phyloP scores from a whole-genome alignment of 2,329 filamentous ascomycete genomes.

The Fusarium sp. region DNA sequence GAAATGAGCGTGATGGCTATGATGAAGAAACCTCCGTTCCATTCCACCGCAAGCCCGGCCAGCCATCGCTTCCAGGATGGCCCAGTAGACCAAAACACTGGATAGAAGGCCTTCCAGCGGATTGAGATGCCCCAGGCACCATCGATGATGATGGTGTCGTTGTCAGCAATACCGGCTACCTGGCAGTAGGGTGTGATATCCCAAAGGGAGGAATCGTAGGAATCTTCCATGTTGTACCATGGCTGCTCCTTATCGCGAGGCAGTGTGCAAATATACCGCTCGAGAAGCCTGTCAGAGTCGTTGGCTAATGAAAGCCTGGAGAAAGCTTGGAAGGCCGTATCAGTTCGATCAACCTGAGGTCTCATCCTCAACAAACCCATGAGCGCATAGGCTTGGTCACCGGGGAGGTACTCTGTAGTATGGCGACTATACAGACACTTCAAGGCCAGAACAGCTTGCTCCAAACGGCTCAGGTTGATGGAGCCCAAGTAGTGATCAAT shows the following conservation, averaged over 20 bases:
- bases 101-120: constrained; percentile 49
- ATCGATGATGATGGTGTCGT: constrained; percentile 51
- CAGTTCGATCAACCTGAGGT: constrained; percentile 48
- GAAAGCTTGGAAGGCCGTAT: constrained; percentile 53
- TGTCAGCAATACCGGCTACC: constrained; percentile 49
- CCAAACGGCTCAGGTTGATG: constrained; percentile 49
- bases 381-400: constrained; percentile 52
- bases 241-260: constrained; percentile 40
- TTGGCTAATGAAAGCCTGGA: constrained; percentile 51
- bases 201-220: constrained; percentile 49
- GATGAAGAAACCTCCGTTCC: constrained; percentile 39
- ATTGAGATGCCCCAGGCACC: constrained; percentile 48
- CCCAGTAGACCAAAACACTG: constrained; percentile 44
- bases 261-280: constrained; percentile 49
- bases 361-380: constrained; percentile 52
- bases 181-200: constrained; percentile 50
- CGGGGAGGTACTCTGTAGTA: constrained; percentile 40
- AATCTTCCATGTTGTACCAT: constrained; percentile 49
- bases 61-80: constrained; percentile 40
- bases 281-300: constrained; percentile 50
- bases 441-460: constrained; percentile 48
- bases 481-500: constrained; percentile 51
- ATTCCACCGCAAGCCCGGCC: constrained; percentile 33
- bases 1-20: constrained; percentile 36
- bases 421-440: constrained; percentile 47